Conservation (phyloP, 305 asterid species). For the Solanum hybrid region DNA sequence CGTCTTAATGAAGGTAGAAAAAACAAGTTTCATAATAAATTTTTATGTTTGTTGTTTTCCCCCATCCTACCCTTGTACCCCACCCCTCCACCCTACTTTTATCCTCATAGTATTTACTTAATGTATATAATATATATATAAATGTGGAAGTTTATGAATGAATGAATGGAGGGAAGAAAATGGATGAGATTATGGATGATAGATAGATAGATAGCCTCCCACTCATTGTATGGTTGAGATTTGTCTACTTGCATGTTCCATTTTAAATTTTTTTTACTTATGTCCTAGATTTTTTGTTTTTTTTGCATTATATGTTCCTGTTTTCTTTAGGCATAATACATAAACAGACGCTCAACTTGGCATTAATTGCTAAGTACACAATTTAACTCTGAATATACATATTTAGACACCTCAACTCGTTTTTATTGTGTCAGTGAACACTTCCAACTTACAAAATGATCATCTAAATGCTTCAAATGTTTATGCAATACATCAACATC, state of each 20-base stretch:
- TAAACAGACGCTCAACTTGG: not conserved
- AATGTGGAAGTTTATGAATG: slow-evolving; percentile 3
- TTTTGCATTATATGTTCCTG: not conserved
- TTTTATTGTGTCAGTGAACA: not conserved
- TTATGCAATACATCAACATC: not conserved
- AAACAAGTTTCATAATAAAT: too few species aligned
- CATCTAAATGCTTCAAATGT: not conserved
- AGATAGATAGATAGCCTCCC: slow-evolving; percentile 57
- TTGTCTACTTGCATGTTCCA: not conserved
- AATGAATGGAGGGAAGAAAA: slow-evolving; percentile 22
- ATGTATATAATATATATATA: too few species aligned
- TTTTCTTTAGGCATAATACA: too few species aligned
- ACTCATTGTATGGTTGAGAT: slow-evolving; percentile 67
- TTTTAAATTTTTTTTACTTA: not conserved
- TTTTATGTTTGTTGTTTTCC: not conserved
- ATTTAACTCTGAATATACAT: not conserved
- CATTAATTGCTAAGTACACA: not conserved
- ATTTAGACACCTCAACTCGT: not conserved
- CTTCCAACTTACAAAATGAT: not conserved
- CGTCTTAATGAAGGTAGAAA: not conserved
- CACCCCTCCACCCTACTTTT: not conserved
- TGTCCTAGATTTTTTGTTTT: not conserved
- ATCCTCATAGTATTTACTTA: not conserved
- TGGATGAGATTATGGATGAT: slow-evolving; percentile 65
- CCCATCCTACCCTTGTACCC: not conserved